Conservation (phyloP, 768 basidiomycete genomes). For the Neoboletus brunneissimus region DNA sequence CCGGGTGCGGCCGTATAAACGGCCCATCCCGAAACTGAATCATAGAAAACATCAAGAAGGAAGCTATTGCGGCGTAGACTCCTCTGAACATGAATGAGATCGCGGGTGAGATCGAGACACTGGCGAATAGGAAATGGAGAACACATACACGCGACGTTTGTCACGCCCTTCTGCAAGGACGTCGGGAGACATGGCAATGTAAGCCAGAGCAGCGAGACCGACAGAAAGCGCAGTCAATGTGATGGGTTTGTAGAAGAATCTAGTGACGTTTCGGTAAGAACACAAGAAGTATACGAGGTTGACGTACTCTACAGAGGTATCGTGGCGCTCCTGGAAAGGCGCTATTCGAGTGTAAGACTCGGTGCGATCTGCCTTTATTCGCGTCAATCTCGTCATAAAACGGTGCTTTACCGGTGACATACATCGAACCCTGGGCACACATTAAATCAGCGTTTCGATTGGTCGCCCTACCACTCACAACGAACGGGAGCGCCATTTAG, state of each 20-base stretch:
- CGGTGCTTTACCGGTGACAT: conserved; percentile 36
- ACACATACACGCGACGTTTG: conserved; percentile 72
- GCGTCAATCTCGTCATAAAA: conserved; percentile 16
- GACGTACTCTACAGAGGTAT: conserved; percentile 78
- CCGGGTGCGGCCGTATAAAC: conserved; percentile 84
- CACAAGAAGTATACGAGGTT: neutral
- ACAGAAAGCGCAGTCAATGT: conserved; percentile 71
- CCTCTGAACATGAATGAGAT: conserved; percentile 47
- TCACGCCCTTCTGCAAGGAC: conserved; percentile 82
- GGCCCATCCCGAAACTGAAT: conserved; percentile 89
- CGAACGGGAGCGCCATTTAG: conserved; percentile 72
- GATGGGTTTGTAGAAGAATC: conserved; percentile 85
- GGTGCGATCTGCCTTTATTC: conserved; percentile 69
- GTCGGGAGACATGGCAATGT: conserved; percentile 80
- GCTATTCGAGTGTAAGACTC: conserved; percentile 80
- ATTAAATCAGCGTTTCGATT: conserved; percentile 6
- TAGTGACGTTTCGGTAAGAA: conserved; percentile 29
- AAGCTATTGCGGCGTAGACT: conserved; percentile 66
- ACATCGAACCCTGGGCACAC: conserved; percentile 74
- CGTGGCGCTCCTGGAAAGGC: conserved; percentile 80
- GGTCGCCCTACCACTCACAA: conserved; percentile 51
- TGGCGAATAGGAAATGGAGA: neutral
- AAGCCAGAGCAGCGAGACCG: conserved; percentile 68
- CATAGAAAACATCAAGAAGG: conserved; percentile 80
- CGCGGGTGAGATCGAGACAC: conserved; percentile 4